phyloP scores from a whole-genome alignment of 228 moss, liverwort and hornwort species.

The Sphagnum magellanicum region DNA sequence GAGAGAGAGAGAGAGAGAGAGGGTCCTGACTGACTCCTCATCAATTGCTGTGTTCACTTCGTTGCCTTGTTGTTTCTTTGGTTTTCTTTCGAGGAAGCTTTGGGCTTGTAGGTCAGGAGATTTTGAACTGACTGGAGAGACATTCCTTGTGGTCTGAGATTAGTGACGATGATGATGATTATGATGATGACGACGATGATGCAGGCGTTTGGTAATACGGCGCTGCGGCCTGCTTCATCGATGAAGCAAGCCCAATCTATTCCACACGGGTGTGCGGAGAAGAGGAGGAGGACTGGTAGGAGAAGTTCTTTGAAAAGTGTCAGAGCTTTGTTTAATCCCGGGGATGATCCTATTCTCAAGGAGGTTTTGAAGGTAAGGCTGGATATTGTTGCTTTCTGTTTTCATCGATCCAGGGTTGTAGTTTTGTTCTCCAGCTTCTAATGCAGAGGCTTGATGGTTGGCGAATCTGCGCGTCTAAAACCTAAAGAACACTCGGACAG shows the following conservation, averaged over 20 bases:
- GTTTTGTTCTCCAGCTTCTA: neutral
- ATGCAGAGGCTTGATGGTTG: too few species aligned
- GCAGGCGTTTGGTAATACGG: constrained; percentile 30
- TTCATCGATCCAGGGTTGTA: neutral
- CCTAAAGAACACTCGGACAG: too few species aligned
- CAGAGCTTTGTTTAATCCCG: constrained; percentile 39
- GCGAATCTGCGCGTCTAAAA: too few species aligned
- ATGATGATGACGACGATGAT: neutral
- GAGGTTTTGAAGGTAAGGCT: constrained; percentile 52
- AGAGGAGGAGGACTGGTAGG: neutral
- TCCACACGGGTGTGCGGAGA: constrained; percentile 12
- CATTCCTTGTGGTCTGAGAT: too few species aligned
- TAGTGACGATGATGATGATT: too few species aligned
- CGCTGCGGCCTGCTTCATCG: constrained; percentile 32
- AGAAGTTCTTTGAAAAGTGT: constrained; percentile 14
- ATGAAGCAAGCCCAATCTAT: constrained; percentile 14
- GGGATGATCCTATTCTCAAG: constrained; percentile 71
- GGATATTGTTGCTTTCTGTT: neutral
- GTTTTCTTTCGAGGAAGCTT: too few species aligned
- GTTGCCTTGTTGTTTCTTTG: too few species aligned
- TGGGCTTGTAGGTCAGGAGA: too few species aligned
- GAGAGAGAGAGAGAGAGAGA: too few species aligned
- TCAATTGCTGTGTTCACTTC: too few species aligned
- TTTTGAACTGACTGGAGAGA: too few species aligned
- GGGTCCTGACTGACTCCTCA: too few species aligned